Evolutionary conservation across 2,329 filamentous ascomycete species (phyloP).

Genomic region (Aureobasidium sp.): DNA sequence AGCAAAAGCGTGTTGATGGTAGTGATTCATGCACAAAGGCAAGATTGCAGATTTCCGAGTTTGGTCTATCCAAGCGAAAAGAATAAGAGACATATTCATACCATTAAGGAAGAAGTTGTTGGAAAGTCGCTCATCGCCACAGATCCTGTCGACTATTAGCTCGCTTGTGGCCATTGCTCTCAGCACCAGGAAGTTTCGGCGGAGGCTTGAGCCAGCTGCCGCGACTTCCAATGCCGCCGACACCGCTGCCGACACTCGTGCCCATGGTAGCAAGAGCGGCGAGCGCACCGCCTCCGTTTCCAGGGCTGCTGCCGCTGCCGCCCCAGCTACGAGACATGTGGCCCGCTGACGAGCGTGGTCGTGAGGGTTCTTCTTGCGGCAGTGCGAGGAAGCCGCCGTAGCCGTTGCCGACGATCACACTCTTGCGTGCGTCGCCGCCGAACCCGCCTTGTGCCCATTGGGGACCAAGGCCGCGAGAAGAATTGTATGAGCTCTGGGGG

Average conservation of each 20-base stretch:
- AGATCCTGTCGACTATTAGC: conserved; percentile 30
- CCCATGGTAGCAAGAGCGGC: conserved; percentile 17
- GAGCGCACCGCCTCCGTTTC: conserved; percentile 19
- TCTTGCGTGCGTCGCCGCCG: conserved; percentile 52
- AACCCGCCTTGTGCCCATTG: conserved; percentile 43
- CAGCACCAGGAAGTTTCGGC: conserved; percentile 22
- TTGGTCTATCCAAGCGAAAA: not conserved
- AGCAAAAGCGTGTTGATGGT: not conserved
- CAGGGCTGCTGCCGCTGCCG: conserved; percentile 1
- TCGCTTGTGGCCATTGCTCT: conserved; percentile 21
- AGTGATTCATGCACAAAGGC: not conserved
- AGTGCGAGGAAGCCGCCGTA: conserved; percentile 60
- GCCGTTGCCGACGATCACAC: conserved; percentile 59
- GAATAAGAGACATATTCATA: not conserved
- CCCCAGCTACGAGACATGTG: conserved; percentile 6
- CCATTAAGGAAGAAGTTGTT: not conserved
- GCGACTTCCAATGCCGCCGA: conserved; percentile 12
- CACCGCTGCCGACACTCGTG: conserved; percentile 14
- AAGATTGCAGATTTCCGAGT: not conserved
- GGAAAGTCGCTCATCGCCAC: conserved; percentile 23
- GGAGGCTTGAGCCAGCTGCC: conserved; percentile 25
- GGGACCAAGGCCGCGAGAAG: conserved; percentile 43
- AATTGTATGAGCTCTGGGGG: conserved; percentile 40
- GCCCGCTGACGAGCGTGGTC: conserved; percentile 23
- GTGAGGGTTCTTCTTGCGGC: conserved; percentile 44